These are phyloP conservation scores for Rhizophagus clarus DNA, from an alignment of 192 early-diverging fungal genomes.

Conservation along the genomic window DNA sequence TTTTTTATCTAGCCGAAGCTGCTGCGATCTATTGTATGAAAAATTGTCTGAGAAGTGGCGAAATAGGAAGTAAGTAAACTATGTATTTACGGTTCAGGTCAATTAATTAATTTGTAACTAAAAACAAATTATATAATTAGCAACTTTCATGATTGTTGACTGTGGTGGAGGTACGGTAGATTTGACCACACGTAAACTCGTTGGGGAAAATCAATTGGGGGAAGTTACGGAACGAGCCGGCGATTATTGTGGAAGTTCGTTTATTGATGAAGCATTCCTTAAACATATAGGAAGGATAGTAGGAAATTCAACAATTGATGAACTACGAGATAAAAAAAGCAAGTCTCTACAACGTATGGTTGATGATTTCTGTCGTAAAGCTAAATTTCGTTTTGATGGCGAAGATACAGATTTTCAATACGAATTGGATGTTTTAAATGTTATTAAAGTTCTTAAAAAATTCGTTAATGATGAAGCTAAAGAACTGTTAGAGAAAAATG, in stretches of 20 bases:
- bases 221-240: conserved; percentile 52
- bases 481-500: not conserved
- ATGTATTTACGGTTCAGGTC: too few relatives aligned
- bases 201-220: conserved; percentile 25
- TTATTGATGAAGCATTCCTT: conserved; percentile 42
- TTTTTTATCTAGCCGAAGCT: conserved; percentile 11
- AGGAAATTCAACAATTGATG: not conserved
- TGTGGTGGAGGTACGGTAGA: conserved; percentile 48
- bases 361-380: not conserved
- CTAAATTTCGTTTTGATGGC: not conserved
- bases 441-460: not conserved
- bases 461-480: not conserved
- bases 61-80: not conserved
- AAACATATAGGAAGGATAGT: not conserved
- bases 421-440: conserved; percentile 5
- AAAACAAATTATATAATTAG: not conserved
- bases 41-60: not conserved
- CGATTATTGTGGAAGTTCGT: conserved; percentile 48
- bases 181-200: conserved; percentile 24
- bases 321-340: not conserved
- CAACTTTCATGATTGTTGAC: conserved; percentile 42
- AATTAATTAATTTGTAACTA: too few relatives aligned
- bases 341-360: not conserved
- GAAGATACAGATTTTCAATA: not conserved
- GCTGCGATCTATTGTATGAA: conserved; percentile 3